Evolutionary conservation across 2,329 filamentous ascomycete species (phyloP), one percentile per base, ranked within the genome.

Genomic region (Allantophomopsis cytisporea): DNA sequence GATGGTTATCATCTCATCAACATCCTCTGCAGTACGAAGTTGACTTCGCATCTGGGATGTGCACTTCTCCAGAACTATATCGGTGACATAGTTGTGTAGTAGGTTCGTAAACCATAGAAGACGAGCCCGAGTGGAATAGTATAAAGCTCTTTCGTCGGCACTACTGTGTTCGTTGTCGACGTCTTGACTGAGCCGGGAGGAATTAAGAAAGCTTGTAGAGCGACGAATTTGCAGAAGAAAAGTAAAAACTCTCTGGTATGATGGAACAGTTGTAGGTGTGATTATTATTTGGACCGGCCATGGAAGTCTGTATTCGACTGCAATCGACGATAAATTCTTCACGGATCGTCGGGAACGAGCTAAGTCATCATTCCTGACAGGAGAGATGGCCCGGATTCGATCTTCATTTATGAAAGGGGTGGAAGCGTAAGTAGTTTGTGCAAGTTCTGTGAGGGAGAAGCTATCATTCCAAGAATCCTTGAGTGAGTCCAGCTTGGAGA

Each of bases 101-200:
- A 71, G 75, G 45, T 79, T 80, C 46, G 74, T 73, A 58, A 94
- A 89, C 81, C 84, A 89, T 10, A 87, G 61, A 3, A 94, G 65
- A 37, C 72, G 75, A 21, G 77, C 74, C 31, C 83, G 76, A 7
- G 89, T 62, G 13, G 66, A 62, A 53, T 73, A 77, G 51, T 72
- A 79, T 2, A 64, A 47, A 1, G 64, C 62, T 12, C 62, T 61
- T 38, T 68, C 66, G n/a, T 51, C 46, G 23, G 55, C 55, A 41
- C 60, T 61, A 32, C 59, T 59, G 38, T 58, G 39, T 34, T 63
- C 56, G 28, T 55, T 54, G 51, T 55, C 52, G 47, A 57, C 59
- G 42, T 63, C 60, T 11, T 63, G 59, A 16, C 65, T 50, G 5
- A 69, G 56, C 21, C 65, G 64, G 36, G 67, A 62, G 17, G 68